Base-by-base conservation (phyloP, 176 grass and related monocot species). In the Triticum turgidum region DNA sequence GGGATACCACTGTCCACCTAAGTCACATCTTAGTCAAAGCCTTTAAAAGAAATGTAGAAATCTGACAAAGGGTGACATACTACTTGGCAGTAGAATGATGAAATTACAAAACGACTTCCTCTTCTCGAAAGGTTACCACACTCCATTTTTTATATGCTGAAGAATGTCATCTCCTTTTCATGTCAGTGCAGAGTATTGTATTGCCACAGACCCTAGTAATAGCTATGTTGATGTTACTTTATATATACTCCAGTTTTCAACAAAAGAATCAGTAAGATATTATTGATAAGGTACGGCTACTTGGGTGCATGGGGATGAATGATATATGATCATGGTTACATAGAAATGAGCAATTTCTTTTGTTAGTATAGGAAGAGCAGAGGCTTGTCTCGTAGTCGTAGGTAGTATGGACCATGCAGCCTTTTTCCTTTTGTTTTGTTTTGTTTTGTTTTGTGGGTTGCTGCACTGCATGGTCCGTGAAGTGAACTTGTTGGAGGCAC, bases 401-500 rank as follows among this genome's bases (percentile, higher is more conserved):
- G 41, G 20, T 63, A 4, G n/a, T 25, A 25, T 63, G n/a, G 61
- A 10, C 42, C 42, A 18, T 75, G 42, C 69, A 69, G 14, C n/a
- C 24, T 10, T n/a, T 47, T 47, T 5, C 11, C 5, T 41, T 41
- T 72, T 9, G 1, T 15, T 51, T 15, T 9, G 1, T 15, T 51
- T 15, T 30, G 29, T 30, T 30, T 30, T 75, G 37, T 41, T 42
- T 18, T 76, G 12, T 25, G 72, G 42, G 49, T 76, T 30, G 42
- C 13, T 33, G 15, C 39, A 41, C 13, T 33, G 14, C 73, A 52
- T 52, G 73, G 73, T 21, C 4, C 30, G 47, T 54, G 73, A 76
- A 76, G 73, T 76, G 47, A 51, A 54, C 33, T 35, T 56, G 63
- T n/a, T 86, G 76, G 84, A 45, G 68, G 18, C 39, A 27, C 39